Conservation (phyloP, 1,139 yeast species). For the Zygosaccharomyces pseudobailii region DNA sequence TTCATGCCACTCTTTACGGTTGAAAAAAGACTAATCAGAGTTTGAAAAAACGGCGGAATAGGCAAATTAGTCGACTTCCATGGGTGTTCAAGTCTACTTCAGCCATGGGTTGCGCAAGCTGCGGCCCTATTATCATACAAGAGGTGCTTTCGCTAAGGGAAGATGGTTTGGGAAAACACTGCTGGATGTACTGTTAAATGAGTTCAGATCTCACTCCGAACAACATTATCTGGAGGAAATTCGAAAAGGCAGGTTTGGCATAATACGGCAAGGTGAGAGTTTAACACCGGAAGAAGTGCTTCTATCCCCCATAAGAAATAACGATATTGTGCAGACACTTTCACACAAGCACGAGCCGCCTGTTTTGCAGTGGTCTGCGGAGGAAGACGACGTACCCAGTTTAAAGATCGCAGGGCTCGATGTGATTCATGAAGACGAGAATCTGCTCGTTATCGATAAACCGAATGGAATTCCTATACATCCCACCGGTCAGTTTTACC, state of each 20-base stretch:
- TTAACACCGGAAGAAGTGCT: constrained; percentile 16
- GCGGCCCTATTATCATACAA: constrained; percentile 77
- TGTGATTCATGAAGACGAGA: constrained; percentile 45
- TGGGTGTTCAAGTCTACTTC: constrained; percentile 21
- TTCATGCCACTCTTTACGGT: background rate
- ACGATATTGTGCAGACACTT: constrained; percentile 46
- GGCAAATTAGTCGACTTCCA: background rate
- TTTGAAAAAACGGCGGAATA: background rate
- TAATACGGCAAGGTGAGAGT: constrained; percentile 19
- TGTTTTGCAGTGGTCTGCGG: constrained; percentile 36
- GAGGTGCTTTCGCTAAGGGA: constrained; percentile 76
- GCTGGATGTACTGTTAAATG: constrained; percentile 67
- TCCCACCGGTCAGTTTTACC: constrained; percentile 63
- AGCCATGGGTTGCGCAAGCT: constrained; percentile 54
- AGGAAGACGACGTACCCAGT: constrained; percentile 15
- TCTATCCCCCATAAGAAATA: constrained; percentile 31
- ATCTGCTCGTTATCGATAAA: constrained; percentile 58
- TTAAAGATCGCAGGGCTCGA: constrained; percentile 33
- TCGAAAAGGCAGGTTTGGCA: constrained; percentile 16
- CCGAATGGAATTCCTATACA: constrained; percentile 79
- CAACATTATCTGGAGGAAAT: constrained; percentile 24
- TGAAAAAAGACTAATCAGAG: background rate
- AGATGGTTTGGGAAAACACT: constrained; percentile 79
- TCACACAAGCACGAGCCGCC: constrained; percentile 65
- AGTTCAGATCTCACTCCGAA: constrained; percentile 47